Conservation (phyloP, 192 early-diverging fungal genomes). For the Coemansia aciculifera region DNA sequence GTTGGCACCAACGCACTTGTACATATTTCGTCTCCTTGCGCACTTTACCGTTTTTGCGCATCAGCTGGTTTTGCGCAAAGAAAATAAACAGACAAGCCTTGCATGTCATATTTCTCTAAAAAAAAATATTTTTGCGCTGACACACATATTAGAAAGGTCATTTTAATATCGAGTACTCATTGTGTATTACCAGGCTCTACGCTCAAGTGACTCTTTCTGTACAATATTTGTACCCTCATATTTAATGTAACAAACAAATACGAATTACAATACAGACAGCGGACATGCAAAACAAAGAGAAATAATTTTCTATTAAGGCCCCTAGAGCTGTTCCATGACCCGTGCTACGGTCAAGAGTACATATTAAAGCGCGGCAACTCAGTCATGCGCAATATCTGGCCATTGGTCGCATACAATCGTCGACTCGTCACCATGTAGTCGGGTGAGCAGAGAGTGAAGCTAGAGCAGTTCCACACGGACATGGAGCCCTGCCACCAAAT, state of each 20-base stretch:
- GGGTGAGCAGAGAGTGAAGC: background rate
- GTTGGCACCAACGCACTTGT: background rate
- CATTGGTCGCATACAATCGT: background rate
- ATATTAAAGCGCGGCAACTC: conserved; percentile 7
- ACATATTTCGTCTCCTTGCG: background rate
- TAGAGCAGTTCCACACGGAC: conserved; percentile 37
- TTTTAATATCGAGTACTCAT: background rate
- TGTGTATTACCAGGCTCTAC: background rate
- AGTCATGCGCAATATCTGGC: conserved; percentile 6
- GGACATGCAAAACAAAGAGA: conserved; percentile 3
- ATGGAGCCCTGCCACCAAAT: conserved; percentile 28
- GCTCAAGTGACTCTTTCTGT: conserved; percentile 17
- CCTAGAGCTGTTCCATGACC: background rate
- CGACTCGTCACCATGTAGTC: background rate
- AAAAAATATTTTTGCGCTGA: background rate
- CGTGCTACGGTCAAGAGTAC: conserved; percentile 2
- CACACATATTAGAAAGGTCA: background rate
- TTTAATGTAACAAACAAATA: conserved; percentile 4
- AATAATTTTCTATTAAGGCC: background rate
- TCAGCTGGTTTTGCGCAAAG: background rate
- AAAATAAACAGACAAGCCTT: background rate
- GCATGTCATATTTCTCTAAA: background rate
- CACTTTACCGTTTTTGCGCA: background rate
- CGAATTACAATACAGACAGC: conserved; percentile 6
- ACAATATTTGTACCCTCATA: conserved; percentile 12